Evolutionary conservation across 2,329 filamentous ascomycete genomes (phyloP).

Genomic region (Alternaria hordeiaustralica): DNA sequence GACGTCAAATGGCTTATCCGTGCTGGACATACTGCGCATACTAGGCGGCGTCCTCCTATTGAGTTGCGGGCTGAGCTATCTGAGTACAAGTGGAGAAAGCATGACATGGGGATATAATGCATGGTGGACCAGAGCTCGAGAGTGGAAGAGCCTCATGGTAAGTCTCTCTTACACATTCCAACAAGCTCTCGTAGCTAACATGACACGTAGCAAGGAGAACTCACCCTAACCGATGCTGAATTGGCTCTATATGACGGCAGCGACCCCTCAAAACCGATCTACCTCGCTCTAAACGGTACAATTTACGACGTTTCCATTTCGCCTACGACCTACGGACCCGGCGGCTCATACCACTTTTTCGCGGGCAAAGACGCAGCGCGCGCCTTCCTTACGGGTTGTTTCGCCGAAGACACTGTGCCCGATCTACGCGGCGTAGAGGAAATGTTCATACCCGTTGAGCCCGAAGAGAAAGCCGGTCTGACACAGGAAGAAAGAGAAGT

Average conservation of each 20-base stretch:
- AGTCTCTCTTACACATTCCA: conserved; percentile 1
- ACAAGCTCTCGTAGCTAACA: neutral
- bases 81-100: conserved; percentile 71
- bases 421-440: conserved; percentile 88
- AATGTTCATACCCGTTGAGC: conserved; percentile 74
- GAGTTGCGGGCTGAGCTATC: conserved; percentile 75
- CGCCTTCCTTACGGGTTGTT: conserved; percentile 92
- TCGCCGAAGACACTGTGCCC: conserved; percentile 80
- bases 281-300: conserved; percentile 86
- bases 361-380: conserved; percentile 85
- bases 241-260: conserved; percentile 79
- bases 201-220: conserved; percentile 57
- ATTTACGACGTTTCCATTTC: conserved; percentile 83
- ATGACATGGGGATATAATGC: conserved; percentile 50
- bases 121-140: conserved; percentile 46
- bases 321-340: conserved; percentile 63
- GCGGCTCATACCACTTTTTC: conserved; percentile 86
- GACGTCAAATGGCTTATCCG: conserved; percentile 32
- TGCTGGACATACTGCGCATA: conserved; percentile 72
- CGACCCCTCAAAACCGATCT: conserved; percentile 77
- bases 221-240: conserved; percentile 76
- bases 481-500: conserved; percentile 32
- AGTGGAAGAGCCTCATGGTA: conserved; percentile 45
- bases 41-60: conserved; percentile 70
- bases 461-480: conserved; percentile 54